Percentiles rank a stretch among this genome's conserved stretches.
Evolutionary conservation across 192 early-diverging fungal species (phyloP).

Genomic region (Coemansia sp.): DNA sequence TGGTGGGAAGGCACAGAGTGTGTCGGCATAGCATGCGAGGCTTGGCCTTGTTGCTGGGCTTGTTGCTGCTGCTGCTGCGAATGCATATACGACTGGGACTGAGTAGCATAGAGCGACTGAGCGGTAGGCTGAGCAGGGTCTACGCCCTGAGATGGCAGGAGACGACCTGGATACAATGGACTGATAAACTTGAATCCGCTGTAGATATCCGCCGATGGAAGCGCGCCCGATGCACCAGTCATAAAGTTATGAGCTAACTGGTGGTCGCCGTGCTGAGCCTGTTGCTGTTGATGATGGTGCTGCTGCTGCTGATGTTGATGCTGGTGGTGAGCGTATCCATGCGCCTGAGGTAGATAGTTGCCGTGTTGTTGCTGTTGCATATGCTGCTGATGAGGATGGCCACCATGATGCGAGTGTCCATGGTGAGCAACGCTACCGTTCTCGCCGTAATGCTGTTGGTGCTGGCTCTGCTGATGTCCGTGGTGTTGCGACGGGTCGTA

Average conservation of each 20-base stretch:
- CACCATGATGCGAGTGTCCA: constrained; percentile 15
- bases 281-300: constrained; percentile 15
- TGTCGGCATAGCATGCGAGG: not conserved
- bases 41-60: constrained; percentile 7
- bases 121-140: constrained; percentile 13
- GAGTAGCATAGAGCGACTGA: constrained; percentile 19
- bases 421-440: constrained; percentile 9
- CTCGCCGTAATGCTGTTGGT: constrained; percentile 22
- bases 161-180: constrained; percentile 43
- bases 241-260: constrained; percentile 38
- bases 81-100: constrained; percentile 14
- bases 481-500: constrained; percentile 26
- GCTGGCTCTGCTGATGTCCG: constrained; percentile 24
- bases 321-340: constrained; percentile 6
- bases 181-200: constrained; percentile 53
- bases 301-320: constrained; percentile 21
- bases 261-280: constrained; percentile 23
- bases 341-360: constrained; percentile 11
- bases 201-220: constrained; percentile 41
- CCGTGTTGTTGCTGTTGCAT: constrained; percentile 18
- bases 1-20: constrained; percentile 45
- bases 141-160: constrained; percentile 25
- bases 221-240: constrained; percentile 14
- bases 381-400: constrained; percentile 18
- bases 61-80: constrained; percentile 28